Conservation (phyloP, 2,329 filamentous ascomycete species). For the Penicillium sp. region DNA sequence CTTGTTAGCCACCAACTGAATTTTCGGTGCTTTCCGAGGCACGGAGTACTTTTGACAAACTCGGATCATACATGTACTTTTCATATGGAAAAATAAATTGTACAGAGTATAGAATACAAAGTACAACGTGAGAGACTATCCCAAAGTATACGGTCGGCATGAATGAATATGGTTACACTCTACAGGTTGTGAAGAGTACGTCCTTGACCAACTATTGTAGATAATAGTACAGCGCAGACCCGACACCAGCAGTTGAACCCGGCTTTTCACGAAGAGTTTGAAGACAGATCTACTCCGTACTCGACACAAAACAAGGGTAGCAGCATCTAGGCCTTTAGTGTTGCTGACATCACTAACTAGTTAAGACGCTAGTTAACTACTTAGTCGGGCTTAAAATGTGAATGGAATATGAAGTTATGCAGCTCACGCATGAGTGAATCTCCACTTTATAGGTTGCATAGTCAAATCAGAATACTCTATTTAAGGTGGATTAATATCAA, state of each 20-base stretch:
- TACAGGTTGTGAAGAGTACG: background rate
- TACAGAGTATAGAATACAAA: background rate
- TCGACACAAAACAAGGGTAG: background rate
- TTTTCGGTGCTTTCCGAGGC: background rate
- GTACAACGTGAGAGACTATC: background rate
- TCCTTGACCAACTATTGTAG: background rate
- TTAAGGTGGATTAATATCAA: background rate
- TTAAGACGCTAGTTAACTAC: background rate
- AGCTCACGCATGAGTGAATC: background rate
- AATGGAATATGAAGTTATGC: conserved; percentile 1
- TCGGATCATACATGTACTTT: background rate
- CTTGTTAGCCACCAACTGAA: background rate
- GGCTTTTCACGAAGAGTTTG: background rate
- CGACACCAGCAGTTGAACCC: background rate
- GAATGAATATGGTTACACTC: background rate
- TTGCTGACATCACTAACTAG: background rate
- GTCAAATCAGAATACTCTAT: conserved; percentile 1
- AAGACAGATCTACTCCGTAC: too few relatives aligned
- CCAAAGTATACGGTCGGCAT: background rate
- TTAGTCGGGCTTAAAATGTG: background rate
- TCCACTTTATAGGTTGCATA: background rate
- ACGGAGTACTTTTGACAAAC: background rate
- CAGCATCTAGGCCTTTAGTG: background rate
- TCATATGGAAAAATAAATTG: background rate
- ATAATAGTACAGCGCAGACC: background rate